Base-by-base conservation (phyloP, 805 yeast species). In the Candida hungchunana region DNA sequence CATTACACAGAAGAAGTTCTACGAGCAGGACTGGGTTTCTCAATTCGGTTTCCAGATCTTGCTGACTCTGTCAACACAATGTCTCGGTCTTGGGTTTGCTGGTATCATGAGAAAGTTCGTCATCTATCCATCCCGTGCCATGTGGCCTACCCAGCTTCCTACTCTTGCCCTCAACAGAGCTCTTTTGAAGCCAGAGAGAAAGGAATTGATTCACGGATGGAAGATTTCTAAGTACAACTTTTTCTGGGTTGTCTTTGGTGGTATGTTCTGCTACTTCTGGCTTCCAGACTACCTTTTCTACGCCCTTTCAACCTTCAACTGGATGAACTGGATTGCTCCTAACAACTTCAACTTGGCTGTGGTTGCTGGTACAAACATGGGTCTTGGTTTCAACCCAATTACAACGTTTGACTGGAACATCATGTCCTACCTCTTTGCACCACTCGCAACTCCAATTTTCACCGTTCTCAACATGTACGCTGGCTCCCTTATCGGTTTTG, bases 31-130 rank as follows among this genome's bases (percentile, higher is more conserved):
- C 6, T 55, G 26, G 62, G 59, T 61, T 10, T 37, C 44, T 12
- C 27, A 25, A 13, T 67, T 72, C 55, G 72, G 77, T 1, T 81
- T 69, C 55, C 79, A 76, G 55, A 45, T 77, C 11, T 46, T 76
- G 23, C 61, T 79, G 22, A 59, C 73, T 1, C 44, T 77, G 4
- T 67, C 81, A 3, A 67, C 83, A 2, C 80, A 78, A 51, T 75
- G 73, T 42, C 58, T 80, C 45, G 88, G 87, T 17, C 73, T 77
- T 49, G 79, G 83, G 1, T 69, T 80, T 53, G 84, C 86, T 6
- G 80, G 82, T 32, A 50, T 79, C 15, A 67, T 78, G 67, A 68
- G 82, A 49, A 70, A 73, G 40, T 71, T 79, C 21, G 67, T 67
- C 3, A 68, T 77, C 7, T 75, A 75, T 47, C 78, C 77, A 11